Percentiles rank a stretch among this genome's conserved stretches.
These are phyloP conservation scores for Myxozyma lipomycoides DNA, from an alignment of 805 yeast species.

Conservation along the genomic window DNA sequence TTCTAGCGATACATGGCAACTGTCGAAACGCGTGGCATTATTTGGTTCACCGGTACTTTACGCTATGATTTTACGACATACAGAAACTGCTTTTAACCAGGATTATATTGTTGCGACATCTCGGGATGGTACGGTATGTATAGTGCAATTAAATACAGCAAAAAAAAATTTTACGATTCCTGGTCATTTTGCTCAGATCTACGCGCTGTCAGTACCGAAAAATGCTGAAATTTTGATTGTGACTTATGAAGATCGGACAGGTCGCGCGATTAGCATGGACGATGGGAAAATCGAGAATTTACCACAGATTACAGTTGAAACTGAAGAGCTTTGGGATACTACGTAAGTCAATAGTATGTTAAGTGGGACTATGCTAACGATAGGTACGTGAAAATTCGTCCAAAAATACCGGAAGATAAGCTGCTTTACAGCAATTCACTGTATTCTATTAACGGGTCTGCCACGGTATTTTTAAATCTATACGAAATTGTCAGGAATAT, in stretches of 20 bases:
- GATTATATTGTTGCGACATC: conserved; percentile 21
- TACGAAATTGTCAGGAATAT: conserved; percentile 9
- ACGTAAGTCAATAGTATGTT: conserved; percentile 2
- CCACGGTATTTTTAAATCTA: conserved; percentile 24
- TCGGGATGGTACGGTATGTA: conserved; percentile 23
- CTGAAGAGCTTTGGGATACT: conserved; percentile 27
- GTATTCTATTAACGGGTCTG: conserved; percentile 23
- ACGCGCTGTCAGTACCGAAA: conserved; percentile 17
- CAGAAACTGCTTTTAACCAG: conserved; percentile 3
- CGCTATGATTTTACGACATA: conserved; percentile 8
- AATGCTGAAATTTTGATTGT: conserved; percentile 19
- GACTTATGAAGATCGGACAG: conserved; percentile 19
- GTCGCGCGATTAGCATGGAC: conserved; percentile 17
- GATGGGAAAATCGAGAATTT: conserved; percentile 25
- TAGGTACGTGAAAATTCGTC: conserved; percentile 19
- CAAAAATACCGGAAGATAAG: conserved; percentile 21
- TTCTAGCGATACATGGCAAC: conserved; percentile 2
- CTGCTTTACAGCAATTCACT: conserved; percentile 22
- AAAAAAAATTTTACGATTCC: conserved; percentile 24
- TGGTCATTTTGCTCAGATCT: conserved; percentile 21
- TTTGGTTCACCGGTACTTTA: conserved; percentile 24
- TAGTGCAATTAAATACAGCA: conserved; percentile 10
- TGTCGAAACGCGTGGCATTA: conserved; percentile 19
- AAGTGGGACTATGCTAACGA: neutral
- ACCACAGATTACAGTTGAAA: conserved; percentile 11